Conservation (phyloP, 345 rosid genomes). For the Gossypium australe region DNA sequence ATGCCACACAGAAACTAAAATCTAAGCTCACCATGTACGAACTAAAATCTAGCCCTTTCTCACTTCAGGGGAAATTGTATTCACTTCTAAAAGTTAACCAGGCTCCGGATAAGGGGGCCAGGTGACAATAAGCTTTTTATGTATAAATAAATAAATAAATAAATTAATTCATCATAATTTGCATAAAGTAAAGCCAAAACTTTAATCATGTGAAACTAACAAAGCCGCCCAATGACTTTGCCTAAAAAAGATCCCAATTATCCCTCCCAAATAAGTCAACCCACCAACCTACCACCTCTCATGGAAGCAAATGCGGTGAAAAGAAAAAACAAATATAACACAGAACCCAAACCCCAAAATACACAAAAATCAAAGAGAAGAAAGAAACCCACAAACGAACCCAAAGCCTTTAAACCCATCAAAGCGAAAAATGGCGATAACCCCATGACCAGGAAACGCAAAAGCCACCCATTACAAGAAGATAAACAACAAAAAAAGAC, state of each 20-base stretch:
- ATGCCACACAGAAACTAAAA: conserved; percentile 6
- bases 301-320: conserved; percentile 28
- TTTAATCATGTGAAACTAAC: conserved; percentile 19
- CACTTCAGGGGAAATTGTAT: background rate
- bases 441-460: conserved; percentile 5
- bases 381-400: conserved; percentile 26
- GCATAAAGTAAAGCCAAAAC: conserved; percentile 16
- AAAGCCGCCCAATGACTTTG: conserved; percentile 18
- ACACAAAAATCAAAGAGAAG: conserved; percentile 14
- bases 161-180: conserved; percentile 5
- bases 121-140: conserved; percentile 12
- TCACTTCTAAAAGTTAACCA: conserved; percentile 12
- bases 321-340: background rate
- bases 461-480: conserved; percentile 27
- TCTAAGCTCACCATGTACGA: conserved; percentile 3
- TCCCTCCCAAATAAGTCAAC: conserved; percentile 59
- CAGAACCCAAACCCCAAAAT: conserved; percentile 15
- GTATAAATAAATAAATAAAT: background rate
- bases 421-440: conserved; percentile 27
- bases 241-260: conserved; percentile 15
- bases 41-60: background rate
- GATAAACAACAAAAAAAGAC: background rate
- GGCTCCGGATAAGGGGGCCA: conserved; percentile 15
- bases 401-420: conserved; percentile 24
- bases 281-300: conserved; percentile 81